Base-by-base conservation (phyloP, 2,329 filamentous ascomycete species). In the Raffaelea arxii region DNA sequence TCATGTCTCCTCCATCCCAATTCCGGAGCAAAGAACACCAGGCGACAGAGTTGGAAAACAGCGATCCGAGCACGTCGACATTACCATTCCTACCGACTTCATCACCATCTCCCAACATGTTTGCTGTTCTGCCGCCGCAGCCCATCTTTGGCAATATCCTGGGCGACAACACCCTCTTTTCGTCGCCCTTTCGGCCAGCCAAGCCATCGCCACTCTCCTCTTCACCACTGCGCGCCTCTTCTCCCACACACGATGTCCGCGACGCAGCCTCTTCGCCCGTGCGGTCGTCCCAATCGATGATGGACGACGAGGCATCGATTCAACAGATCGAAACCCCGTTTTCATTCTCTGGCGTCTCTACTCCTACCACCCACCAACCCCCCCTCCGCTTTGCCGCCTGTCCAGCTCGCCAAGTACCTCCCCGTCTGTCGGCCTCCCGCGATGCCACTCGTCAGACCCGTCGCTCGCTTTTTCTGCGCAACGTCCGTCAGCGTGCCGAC, bases 391-490 rank as follows among this genome's bases (percentile, higher is more conserved):
- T 70, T 54, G 69, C 76, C 24, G 65, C 74, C 50, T 72, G 78
- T 16, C 67, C 69, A 14, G 65, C 71, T 46, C 82, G 82, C 50
- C 70, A 37, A 73, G 30, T 86, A 84, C n/a, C n/a, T n/a, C 51
- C 84, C 82, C 52, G 0, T 56, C 30, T 84, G 6, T 64, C 80
- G 18, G 74, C 75, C 53, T 74, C 66, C 50, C 71, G 77, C 43
- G 77, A 88, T 58, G 77, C 77, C 18, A 69, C 71, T 1, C 77
- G 80, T 46, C 80, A 86, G 58, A 69, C 74, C 46, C 68, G 86
- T 48, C 70, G 85, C 41, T 75, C 76, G 25, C 67, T 84, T 47
- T 91, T 91, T 55, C 65, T 91, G 49, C 77, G 80, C 58, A 84
- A 73, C 44, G 79, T 84, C 18, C 70, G 77, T 49, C 73, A 78